Evolutionary conservation across 768 basidiomycete genomes (phyloP), one percentile per base, ranked within the genome.

Genomic region (Suillus tomentosus): DNA sequence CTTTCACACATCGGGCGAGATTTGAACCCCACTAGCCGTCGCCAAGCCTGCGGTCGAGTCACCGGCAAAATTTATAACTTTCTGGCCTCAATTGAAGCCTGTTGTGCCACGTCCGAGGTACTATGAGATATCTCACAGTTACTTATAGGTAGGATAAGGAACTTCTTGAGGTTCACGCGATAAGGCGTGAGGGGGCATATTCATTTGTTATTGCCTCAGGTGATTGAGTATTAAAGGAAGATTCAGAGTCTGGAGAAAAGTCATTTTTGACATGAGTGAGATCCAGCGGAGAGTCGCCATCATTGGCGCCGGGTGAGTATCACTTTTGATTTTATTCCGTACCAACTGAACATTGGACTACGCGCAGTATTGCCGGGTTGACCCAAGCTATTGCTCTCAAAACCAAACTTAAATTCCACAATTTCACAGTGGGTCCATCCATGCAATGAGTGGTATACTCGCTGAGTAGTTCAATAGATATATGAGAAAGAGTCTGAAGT

Each of bases 401-500:
- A 62, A 71, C 74, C 56, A 74, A 74, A 58, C 67, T 81, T 9
- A 61, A 45, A 70, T 80, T 76, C 60, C 60, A 73, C 5, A 79
- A 81, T 61, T 84, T 84, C 61, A 78, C 71, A 17, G 84, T 80
- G 66, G 47, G 78, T 62, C 53, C 3, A 13, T 42, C 19, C 10
- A 58, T 37, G 2, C 31, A 13, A 22, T 22, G 61, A 15, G 13
- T 19, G 36, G 39, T 8, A n/a, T 45, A 31, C n/a, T 60, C 34
- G 10, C 39, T 10, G 45, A 50, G n/a, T 43, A 22, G 15, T 19
- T 6, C 31, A 19, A 60, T 66, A 84, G 84, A 80, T 85, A n/a
- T 82, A 78, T 42, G 84, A 85, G 67, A 80, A 81, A 62, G 78
- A 71, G 5, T 55, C 58, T 4, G 78, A 79, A 40, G 76, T 85